phyloP scores from a whole-genome alignment of 495 filamentous ascomycete species.

The Daldinia grandis region DNA sequence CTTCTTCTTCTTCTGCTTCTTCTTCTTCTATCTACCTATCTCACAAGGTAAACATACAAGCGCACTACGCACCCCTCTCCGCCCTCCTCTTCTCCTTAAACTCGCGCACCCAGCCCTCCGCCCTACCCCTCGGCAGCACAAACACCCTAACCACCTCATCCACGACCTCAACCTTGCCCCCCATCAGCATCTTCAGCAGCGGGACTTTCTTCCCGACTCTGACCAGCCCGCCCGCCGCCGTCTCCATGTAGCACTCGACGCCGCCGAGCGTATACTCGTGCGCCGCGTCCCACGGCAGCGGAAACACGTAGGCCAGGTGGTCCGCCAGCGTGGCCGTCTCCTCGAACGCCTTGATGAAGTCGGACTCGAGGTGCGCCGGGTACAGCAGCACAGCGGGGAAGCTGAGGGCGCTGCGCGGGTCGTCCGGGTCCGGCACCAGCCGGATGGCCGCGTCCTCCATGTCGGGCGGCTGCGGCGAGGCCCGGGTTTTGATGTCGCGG shows the following conservation, averaged over 20 bases:
- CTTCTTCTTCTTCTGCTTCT: neutral
- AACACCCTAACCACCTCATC: slow-evolving; percentile 85
- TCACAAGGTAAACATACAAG: too few relatives aligned
- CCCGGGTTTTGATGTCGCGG: slow-evolving; percentile 71
- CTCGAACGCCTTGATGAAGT: slow-evolving; percentile 86
- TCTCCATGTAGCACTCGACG: slow-evolving; percentile 95
- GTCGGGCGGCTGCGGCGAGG: slow-evolving; percentile 76
- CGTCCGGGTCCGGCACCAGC: slow-evolving; percentile 75
- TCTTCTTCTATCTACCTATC: neutral
- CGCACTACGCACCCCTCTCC: slow-evolving; percentile 36
- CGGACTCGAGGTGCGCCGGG: slow-evolving; percentile 75
- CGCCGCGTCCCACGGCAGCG: slow-evolving; percentile 80
- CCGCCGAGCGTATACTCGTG: slow-evolving; percentile 67
- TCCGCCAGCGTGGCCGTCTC: slow-evolving; percentile 74
- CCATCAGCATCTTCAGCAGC: slow-evolving; percentile 74
- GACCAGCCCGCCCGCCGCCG: slow-evolving; percentile 76
- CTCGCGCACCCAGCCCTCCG: slow-evolving; percentile 77
- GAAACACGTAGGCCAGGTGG: slow-evolving; percentile 82
- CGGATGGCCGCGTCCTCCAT: slow-evolving; percentile 78
- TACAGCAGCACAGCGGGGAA: slow-evolving; percentile 88
- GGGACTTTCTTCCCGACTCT: slow-evolving; percentile 89
- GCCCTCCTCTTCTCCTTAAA: slow-evolving; percentile 75
- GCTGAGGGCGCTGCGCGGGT: slow-evolving; percentile 71
- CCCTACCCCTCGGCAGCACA: slow-evolving; percentile 75
- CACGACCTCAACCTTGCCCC: slow-evolving; percentile 83